Percentiles rank a stretch among this genome's conserved stretches.
phyloP scores from a whole-genome alignment of 768 basidiomycete genomes.

The Kwoniella sp. region DNA sequence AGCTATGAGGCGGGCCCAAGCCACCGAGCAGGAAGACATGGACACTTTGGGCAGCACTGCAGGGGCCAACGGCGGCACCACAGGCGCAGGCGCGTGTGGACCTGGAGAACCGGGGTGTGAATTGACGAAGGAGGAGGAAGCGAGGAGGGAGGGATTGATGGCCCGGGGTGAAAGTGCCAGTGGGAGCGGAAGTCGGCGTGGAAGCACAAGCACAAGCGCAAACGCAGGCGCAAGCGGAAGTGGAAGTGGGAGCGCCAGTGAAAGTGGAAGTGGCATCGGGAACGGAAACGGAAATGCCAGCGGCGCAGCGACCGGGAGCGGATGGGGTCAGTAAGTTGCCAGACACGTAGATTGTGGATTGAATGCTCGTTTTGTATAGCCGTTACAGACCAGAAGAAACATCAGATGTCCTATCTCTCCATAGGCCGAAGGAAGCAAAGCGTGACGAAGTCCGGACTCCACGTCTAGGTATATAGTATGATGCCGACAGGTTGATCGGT shows the following conservation, averaged over 20 bases:
- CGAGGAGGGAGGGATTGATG: not conserved
- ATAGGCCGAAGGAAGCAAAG: too few species aligned
- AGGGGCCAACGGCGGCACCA: too few species aligned
- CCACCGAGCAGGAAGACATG: slow-evolving; percentile 29
- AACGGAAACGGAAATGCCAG: slow-evolving; percentile 1
- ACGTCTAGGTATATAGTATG: too few species aligned
- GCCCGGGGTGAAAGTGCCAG: not conserved
- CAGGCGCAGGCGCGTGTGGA: not conserved
- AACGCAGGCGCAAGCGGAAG: not conserved
- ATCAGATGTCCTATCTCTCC: too few species aligned
- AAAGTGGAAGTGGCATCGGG: not conserved
- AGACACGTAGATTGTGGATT: too few species aligned
- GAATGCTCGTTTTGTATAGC: too few species aligned
- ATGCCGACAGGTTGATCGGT: too few species aligned
- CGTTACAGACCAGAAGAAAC: too few species aligned
- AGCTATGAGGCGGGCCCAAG: slow-evolving; percentile 36
- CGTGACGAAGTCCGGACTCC: too few species aligned
- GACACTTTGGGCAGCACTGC: slow-evolving; percentile 12
- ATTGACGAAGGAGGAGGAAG: not conserved
- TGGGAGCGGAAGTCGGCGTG: not conserved
- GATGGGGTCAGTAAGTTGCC: slow-evolving; percentile 7
- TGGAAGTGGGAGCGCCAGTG: slow-evolving; percentile 2
- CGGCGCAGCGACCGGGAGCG: not conserved
- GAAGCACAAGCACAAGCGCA: not conserved
- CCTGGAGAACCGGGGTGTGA: not conserved